Evolutionary conservation across 2,329 filamentous ascomycete species (phyloP).

Genomic region (Arthroderma sp.): DNA sequence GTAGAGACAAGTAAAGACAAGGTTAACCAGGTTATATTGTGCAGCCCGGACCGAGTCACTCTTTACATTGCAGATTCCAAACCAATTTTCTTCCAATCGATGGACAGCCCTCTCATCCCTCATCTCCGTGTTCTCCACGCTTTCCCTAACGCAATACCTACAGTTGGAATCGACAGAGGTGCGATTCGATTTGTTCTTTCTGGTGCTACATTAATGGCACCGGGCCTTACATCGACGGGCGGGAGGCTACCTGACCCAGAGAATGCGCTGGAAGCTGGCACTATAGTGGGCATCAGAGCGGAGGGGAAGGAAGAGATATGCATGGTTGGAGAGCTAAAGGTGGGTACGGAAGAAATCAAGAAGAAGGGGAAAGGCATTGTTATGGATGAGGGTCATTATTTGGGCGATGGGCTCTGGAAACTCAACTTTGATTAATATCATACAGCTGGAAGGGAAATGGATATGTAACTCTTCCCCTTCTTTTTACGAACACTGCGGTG

Average conservation of each 20-base stretch:
- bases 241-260: conserved; percentile 58
- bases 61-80: conserved; percentile 70
- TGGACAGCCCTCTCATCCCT: conserved; percentile 64
- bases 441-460: neutral
- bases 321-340: conserved; percentile 70
- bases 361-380: conserved; percentile 87
- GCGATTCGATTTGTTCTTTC: conserved; percentile 93
- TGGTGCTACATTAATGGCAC: conserved; percentile 91
- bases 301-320: conserved; percentile 92
- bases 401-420: conserved; percentile 90
- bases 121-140: conserved; percentile 82
- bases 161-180: conserved; percentile 81
- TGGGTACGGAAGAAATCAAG: conserved; percentile 84
- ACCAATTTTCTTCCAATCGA: conserved; percentile 86
- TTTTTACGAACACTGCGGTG: neutral
- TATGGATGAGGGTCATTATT: conserved; percentile 83
- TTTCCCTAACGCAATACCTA: conserved; percentile 73
- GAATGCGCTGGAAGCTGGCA: conserved; percentile 60
- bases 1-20: neutral
- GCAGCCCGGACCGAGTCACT: conserved; percentile 67
- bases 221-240: conserved; percentile 73
- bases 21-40: neutral
- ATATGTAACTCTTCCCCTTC: neutral
- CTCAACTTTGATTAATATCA: conserved; percentile 42
- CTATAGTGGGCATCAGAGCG: conserved; percentile 76